Base-by-base conservation (phyloP, 2,329 filamentous ascomycete species). In the Stachybotrys chartarum region DNA sequence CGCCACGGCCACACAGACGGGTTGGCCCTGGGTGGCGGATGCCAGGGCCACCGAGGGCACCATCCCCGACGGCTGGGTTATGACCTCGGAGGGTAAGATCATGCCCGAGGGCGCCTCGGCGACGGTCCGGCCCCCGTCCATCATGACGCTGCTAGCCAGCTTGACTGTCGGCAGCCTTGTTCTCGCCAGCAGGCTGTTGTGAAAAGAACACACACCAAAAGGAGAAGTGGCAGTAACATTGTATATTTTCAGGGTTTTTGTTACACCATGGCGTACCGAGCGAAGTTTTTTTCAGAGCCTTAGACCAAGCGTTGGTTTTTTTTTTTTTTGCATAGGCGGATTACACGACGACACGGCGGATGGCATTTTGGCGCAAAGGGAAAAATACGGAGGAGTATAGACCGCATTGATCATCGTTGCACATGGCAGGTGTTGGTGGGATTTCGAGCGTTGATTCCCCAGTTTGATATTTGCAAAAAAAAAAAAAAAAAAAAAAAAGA, bases 51-150 rank as follows among this genome's bases (percentile, higher is more conserved):
- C 81, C 12, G 74, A 75, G 32, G 75, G 79, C 5, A 72, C 76
- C 59, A 83, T 96, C 57, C 91, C 92, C 46, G 83, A 79, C 64
- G 90, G 89, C 57, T 96, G 90, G 90, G 81, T 85, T 58, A 89
- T 94, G 73, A 90, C 86, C 52, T 78, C 85, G 58, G 82, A 84
- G 62, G 90, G 90, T 68, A 93, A 92, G 76, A 85, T 94, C 64
- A 79, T 91, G 66, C 88, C 88, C 67, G 83, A 84, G 32, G 83
- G 83, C 66, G 78, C 80, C 14, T 56, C 60, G 7, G 52, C 64
- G 7, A 47, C 55, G 8, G 53, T 59, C 8, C 30, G 56, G 16
- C 55, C 59, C 7, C 59, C 63, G 18, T 55, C 61, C 30, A 60
- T 65, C 55, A 48, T 62, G 50, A 46, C 66, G 35, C 57, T 67